Evolutionary conservation across 768 basidiomycete species (phyloP).

Genomic region (Rhizopogon vesiculosus): DNA sequence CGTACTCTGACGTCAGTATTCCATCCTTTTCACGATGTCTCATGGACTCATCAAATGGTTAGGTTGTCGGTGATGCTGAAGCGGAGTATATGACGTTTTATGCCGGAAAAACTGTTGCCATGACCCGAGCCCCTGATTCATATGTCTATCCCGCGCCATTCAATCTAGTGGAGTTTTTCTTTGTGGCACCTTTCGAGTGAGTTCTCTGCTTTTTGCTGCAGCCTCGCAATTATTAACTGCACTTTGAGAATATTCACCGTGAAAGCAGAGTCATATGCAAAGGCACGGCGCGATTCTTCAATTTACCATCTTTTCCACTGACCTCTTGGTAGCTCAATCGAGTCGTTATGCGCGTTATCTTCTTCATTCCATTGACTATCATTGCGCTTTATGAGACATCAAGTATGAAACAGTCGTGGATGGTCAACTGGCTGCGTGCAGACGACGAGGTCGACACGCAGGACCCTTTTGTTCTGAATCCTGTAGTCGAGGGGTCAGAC

Average conservation of each 20-base stretch:
- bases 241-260: constrained; percentile 39
- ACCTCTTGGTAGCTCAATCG: constrained; percentile 58
- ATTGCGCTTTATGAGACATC: constrained; percentile 76
- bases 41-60: constrained; percentile 1
- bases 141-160: constrained; percentile 87
- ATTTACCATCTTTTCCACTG: neutral
- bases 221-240: constrained; percentile 1
- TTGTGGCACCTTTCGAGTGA: constrained; percentile 86
- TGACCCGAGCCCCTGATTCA: constrained; percentile 85
- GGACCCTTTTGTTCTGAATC: constrained; percentile 50
- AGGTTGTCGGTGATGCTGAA: constrained; percentile 82
- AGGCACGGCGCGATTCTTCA: constrained; percentile 28
- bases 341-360: constrained; percentile 70
- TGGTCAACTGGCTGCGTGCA: constrained; percentile 62
- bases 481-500: constrained; percentile 52
- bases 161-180: constrained; percentile 77
- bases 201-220: constrained; percentile 20
- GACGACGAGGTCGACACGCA: constrained; percentile 58
- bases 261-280: constrained; percentile 51
- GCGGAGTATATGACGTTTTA: constrained; percentile 91
- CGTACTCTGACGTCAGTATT: constrained; percentile 76
- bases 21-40: neutral
- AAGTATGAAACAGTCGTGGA: constrained; percentile 53
- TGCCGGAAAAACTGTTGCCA: constrained; percentile 77
- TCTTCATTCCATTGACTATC: constrained; percentile 69